Base-by-base conservation (phyloP, 2,329 filamentous ascomycete genomes). In the Ophiostoma triangulosporum region DNA sequence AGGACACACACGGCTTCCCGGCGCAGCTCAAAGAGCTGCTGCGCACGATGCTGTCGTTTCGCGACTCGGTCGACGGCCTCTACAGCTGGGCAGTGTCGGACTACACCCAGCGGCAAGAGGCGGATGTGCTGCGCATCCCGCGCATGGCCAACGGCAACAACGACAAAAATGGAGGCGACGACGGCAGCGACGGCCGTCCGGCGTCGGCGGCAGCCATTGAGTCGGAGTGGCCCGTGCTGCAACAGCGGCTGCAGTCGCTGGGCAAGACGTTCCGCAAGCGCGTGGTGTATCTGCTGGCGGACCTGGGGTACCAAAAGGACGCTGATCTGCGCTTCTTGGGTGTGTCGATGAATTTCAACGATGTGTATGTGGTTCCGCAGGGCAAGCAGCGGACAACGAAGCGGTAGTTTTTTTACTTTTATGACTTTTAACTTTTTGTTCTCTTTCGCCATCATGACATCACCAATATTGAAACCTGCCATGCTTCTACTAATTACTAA, bases 331-430 rank as follows among this genome's bases (percentile, higher is more conserved):
- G 91, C 53, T 97, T 97, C 73, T 70, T 98, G 60, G 93, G 88
- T 36, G 89, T 97, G 48, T 87, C 93, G 38, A 97, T 98, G 88
- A 98, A 97, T 69, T 98, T 97, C 69, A 98, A 98, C 68, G 91
- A 97, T 65, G 86, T 95, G 26, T 97, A 97, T 68, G 80, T 87
- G 68, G 56, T 60, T 29, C 57, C 56, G 27, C 58, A 56, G 36
- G 56, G 57, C 15, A 57, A 56, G 48, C 56, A 56, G 27, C 54
- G 57, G 27, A 52, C 48, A 24, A 14, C 48, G 14, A 54, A 58
- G 48, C 48, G 52, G 27, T 57, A 22, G 22, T n/a, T 27, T 35
- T 4, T 26, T 45, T 27, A 17, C 7, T 26, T 20, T 31, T 4
- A 20, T 38, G n/a, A 8, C 12, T 31, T 7, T 3, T 31, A 8